A percentile compares a stretch with the other conserved stretches of the same genome.
phyloP scores from a whole-genome alignment of 805 yeast genomes.

The Kodamaea kakaduensis region DNA sequence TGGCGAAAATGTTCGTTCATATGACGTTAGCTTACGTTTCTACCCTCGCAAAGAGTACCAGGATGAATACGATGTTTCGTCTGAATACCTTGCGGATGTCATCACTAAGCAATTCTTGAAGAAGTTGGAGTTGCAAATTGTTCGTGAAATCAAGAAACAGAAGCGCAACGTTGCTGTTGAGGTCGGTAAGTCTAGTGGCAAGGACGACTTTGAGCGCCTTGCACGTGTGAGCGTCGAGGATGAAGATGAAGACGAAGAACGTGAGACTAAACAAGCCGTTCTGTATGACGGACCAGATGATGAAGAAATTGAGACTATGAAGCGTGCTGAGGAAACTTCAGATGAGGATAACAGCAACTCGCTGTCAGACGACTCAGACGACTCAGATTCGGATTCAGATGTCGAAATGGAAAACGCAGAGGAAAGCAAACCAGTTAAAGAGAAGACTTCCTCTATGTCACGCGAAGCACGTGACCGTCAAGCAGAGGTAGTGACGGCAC shows the following conservation, averaged over 20 bases:
- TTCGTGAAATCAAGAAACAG: slow-evolving; percentile 80
- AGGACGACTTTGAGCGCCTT: slow-evolving; percentile 36
- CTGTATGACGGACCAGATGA: slow-evolving; percentile 95
- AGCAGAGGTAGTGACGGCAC: slow-evolving; percentile 69
- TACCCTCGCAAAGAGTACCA: slow-evolving; percentile 73
- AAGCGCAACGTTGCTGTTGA: slow-evolving; percentile 55
- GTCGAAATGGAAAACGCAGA: slow-evolving; percentile 32
- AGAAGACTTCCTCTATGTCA: slow-evolving; percentile 31
- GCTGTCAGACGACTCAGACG: slow-evolving; percentile 25
- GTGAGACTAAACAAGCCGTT: slow-evolving; percentile 72
- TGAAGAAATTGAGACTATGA: slow-evolving; percentile 88
- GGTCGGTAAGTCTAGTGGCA: slow-evolving; percentile 69
- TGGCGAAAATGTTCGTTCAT: slow-evolving; percentile 58
- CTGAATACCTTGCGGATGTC: slow-evolving; percentile 70
- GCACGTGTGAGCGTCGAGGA: slow-evolving; percentile 19
- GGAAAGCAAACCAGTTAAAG: slow-evolving; percentile 12
- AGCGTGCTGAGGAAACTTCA: slow-evolving; percentile 72
- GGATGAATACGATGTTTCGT: slow-evolving; percentile 83
- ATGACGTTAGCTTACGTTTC: slow-evolving; percentile 70
- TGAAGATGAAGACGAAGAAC: slow-evolving; percentile 61
- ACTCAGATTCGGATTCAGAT: slow-evolving; percentile 34
- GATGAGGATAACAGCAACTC: slow-evolving; percentile 51
- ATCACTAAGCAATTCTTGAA: slow-evolving; percentile 62
- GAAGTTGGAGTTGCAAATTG: slow-evolving; percentile 66
- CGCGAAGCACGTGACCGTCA: slow-evolving; percentile 79